Conservation (phyloP, 2,329 filamentous ascomycete species). For the Trichoderma sp. region DNA sequence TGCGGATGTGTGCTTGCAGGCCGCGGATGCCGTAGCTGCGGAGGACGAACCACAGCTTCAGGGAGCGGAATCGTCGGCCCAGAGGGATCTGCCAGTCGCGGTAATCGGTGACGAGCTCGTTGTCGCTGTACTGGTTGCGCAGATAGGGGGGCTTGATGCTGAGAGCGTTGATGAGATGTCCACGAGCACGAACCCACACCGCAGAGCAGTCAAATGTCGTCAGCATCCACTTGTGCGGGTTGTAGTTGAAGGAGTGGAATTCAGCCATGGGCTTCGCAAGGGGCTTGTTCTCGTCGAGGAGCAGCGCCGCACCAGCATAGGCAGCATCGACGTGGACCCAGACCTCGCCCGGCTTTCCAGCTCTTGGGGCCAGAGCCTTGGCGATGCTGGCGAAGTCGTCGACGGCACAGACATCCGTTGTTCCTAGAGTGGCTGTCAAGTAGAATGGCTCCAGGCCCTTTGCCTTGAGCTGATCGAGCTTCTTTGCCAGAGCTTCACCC, state of each 20-base stretch:
- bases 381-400: slow-evolving; percentile 76
- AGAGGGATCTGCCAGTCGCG: slow-evolving; percentile 97
- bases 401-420: slow-evolving; percentile 82
- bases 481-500: slow-evolving; percentile 57
- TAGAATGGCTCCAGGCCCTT: slow-evolving; percentile 82
- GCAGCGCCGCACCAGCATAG: slow-evolving; percentile 81
- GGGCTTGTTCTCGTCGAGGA: slow-evolving; percentile 77
- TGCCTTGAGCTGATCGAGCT: slow-evolving; percentile 62
- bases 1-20: slow-evolving; percentile 69
- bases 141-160: slow-evolving; percentile 80
- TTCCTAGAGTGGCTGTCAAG: slow-evolving; percentile 79
- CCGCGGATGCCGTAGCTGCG: slow-evolving; percentile 77
- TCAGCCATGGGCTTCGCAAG: slow-evolving; percentile 58
- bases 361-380: slow-evolving; percentile 38
- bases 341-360: slow-evolving; percentile 48
- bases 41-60: slow-evolving; percentile 96
- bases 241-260: slow-evolving; percentile 90
- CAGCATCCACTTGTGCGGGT: slow-evolving; percentile 97
- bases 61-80: slow-evolving; percentile 78
- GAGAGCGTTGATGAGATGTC: slow-evolving; percentile 75
- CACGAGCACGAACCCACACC: slow-evolving; percentile 73
- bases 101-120: slow-evolving; percentile 87
- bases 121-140: slow-evolving; percentile 74
- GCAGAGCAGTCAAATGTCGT: slow-evolving; percentile 88
- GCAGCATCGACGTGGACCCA: slow-evolving; percentile 96